Evolutionary conservation across 352 stramenopile genomes (phyloP).

Genomic region (Pseudoperonospora humuli): DNA sequence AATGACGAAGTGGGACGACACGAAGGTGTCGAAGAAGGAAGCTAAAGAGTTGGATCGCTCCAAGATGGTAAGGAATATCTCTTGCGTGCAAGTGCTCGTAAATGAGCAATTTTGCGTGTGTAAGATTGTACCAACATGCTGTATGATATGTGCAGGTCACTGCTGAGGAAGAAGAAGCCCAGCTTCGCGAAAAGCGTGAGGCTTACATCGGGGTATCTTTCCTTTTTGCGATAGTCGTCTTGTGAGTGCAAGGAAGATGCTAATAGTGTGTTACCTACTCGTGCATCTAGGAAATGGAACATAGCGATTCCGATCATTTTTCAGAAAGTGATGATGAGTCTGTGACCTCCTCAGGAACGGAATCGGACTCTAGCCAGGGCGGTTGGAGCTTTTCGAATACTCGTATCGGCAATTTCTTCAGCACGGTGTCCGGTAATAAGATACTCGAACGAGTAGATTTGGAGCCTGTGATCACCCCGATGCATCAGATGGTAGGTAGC

Average conservation of each 20-base stretch:
- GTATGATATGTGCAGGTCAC: conserved; percentile 31
- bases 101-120: neutral
- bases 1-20: conserved; percentile 82
- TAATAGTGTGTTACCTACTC: conserved; percentile 1
- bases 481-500: conserved; percentile 83
- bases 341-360: conserved; percentile 47
- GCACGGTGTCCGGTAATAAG: conserved; percentile 84
- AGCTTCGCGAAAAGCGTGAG: conserved; percentile 62
- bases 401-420: conserved; percentile 76
- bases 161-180: conserved; percentile 59
- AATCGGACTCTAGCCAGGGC: conserved; percentile 53
- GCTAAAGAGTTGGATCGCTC: conserved; percentile 66
- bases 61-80: conserved; percentile 32
- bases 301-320: conserved; percentile 53
- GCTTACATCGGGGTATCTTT: conserved; percentile 73
- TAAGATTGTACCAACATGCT: neutral
- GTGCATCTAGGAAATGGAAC: conserved; percentile 44
- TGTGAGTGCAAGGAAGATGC: neutral
- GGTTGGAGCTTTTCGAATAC: conserved; percentile 80
- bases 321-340: conserved; percentile 74
- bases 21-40: conserved; percentile 82
- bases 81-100: neutral
- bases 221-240: neutral
- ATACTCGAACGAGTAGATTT: conserved; percentile 92
- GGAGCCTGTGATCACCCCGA: conserved; percentile 86